Evolutionary conservation across 306 rosid species (phyloP).

Genomic region (Purshia tridentata): DNA sequence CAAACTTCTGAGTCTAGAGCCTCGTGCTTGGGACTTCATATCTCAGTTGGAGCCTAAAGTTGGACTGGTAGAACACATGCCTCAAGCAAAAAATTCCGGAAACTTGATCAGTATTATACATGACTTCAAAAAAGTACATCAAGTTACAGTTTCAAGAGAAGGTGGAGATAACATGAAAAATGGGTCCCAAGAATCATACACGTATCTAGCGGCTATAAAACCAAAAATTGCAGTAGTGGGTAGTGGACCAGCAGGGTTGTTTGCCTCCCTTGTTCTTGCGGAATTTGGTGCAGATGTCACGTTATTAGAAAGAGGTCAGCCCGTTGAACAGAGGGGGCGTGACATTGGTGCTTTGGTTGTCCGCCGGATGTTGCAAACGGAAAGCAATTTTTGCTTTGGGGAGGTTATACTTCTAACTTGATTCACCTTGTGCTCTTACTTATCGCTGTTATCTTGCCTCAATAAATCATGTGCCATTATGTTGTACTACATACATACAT

Average conservation of each 20-base stretch:
- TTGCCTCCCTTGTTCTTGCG: constrained; percentile 87
- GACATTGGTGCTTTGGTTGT: constrained; percentile 88
- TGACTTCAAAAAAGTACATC: constrained; percentile 41
- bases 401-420: constrained; percentile 64
- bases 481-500: constrained; percentile 13
- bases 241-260: constrained; percentile 92
- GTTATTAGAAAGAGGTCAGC: constrained; percentile 95
- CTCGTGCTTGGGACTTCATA: constrained; percentile 82
- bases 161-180: constrained; percentile 30
- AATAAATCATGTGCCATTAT: neutral
- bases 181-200: constrained; percentile 30
- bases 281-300: constrained; percentile 93
- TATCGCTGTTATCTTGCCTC: constrained; percentile 13
- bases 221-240: constrained; percentile 88
- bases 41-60: constrained; percentile 75
- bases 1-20: constrained; percentile 65
- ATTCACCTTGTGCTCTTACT: constrained; percentile 30
- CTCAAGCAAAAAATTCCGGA: constrained; percentile 41
- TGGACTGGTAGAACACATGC: constrained; percentile 71
- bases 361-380: constrained; percentile 62
- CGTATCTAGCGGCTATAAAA: constrained; percentile 32
- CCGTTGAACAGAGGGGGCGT: constrained; percentile 91
- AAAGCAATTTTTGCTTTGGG: constrained; percentile 97
- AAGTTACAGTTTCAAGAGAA: constrained; percentile 27
- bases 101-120: constrained; percentile 58